Base-by-base conservation (phyloP, 192 early-diverging fungal species). In the Coemansia sp. region DNA sequence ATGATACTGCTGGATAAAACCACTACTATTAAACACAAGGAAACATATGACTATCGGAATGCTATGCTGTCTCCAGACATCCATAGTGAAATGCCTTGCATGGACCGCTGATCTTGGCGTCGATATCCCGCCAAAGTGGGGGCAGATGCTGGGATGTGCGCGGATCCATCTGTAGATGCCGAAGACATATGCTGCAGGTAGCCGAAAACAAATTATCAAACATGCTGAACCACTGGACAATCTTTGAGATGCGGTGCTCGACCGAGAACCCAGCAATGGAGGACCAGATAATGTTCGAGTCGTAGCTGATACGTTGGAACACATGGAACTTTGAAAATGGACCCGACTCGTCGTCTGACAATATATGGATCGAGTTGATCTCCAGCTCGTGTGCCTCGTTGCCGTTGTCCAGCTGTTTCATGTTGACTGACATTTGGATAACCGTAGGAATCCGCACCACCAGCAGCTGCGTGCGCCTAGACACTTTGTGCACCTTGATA, bases 131-230 rank as follows among this genome's bases (percentile, higher is more conserved):
- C 77, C 77, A 80, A 15, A 80, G 58, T 17, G 77, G 77, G 31
- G 77, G 77, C 38, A 80, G 55, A n/a, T 71, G 64, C 57, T 80
- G 77, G 9, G 71, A 74, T 10, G 77, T 74, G 21, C 77, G 67
- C 17, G 77, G 77, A 36, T 80, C 77, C 37, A 73, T 80, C 59
- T 80, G 77, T 50, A 80, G 52, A 59, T 80, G 72, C 36, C 59
- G 64, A 42, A 38, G 49, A 50, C 77, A 80, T 10, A 70, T 69
- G 44, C 71, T 74, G 55, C 77, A 80, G 3, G 77, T 74, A 20
- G 77, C 71, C 1, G 77, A 74, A 28, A 80, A 80, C 60, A 80
- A 37, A 22, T 80, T 68, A 19, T 55, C 65, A 60, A 80, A 80
- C 52, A 74, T 26, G 10, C 68, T 55, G 59, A 80, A 80, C 77